Percentiles rank a stretch among this genome's conserved stretches.
These are phyloP conservation scores for Penicillium sp. DNA, from an alignment of 2,329 filamentous ascomycete species.

Conservation along the genomic window DNA sequence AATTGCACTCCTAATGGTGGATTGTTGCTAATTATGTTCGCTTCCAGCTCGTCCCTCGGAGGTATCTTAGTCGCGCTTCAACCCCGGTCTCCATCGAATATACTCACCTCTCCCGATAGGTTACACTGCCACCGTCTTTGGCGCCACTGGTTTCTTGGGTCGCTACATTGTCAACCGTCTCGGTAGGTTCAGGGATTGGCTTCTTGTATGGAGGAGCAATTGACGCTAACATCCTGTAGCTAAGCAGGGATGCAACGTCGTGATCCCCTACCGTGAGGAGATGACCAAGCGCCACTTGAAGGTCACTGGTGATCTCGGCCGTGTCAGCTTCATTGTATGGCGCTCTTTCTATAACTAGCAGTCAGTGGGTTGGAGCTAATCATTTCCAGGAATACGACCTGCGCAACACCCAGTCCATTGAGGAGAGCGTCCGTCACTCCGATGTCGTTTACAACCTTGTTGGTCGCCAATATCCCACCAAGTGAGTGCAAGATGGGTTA, in stretches of 20 bases:
- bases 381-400: slow-evolving; percentile 80
- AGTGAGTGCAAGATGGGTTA: slow-evolving; percentile 58
- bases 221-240: slow-evolving; percentile 56
- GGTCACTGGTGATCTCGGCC: slow-evolving; percentile 89
- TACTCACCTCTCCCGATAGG: slow-evolving; percentile 55
- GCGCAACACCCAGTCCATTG: slow-evolving; percentile 90
- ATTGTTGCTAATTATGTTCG: slow-evolving; percentile 24
- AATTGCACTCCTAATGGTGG: slow-evolving; percentile 11
- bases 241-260: slow-evolving; percentile 88
- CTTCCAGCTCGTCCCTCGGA: slow-evolving; percentile 74
- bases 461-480: slow-evolving; percentile 93
- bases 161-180: slow-evolving; percentile 97
- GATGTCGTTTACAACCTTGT: slow-evolving; percentile 97
- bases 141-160: slow-evolving; percentile 91
- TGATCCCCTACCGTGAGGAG: slow-evolving; percentile 92
- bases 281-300: slow-evolving; percentile 98
- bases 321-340: slow-evolving; percentile 77
- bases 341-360: background rate
- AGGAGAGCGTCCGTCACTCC: slow-evolving; percentile 94
- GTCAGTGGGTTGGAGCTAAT: background rate
- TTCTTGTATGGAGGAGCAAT: background rate
- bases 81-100: slow-evolving; percentile 17
- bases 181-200: slow-evolving; percentile 54
- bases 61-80: slow-evolving; percentile 55
- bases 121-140: slow-evolving; percentile 96